Evolutionary conservation across 1,284 basidiomycete genomes (phyloP), one percentile per base, ranked within the genome.

Genomic region (Coniophora puteana): DNA sequence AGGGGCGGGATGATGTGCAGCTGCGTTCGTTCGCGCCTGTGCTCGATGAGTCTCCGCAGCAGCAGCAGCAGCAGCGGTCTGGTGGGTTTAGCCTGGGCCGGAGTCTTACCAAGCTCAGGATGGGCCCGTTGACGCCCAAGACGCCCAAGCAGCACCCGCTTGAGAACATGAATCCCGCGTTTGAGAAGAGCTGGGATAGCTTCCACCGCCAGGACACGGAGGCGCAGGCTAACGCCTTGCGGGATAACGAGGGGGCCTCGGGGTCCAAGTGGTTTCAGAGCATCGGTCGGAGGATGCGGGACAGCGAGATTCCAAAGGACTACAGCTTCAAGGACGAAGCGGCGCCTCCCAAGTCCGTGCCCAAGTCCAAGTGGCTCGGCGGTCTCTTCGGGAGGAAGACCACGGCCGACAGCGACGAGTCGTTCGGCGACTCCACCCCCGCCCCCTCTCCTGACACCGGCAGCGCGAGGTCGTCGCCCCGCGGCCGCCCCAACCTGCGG

Each of bases 11-110:
- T 43, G 61, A 65, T 41, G 42, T 49, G 40, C 48, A 58, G 27
- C 48, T 74, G 21, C 67, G 66, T 7, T 69, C 71, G 18, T 78
- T 78, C 42, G 71, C 73, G 13, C 74, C 77, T 3, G 61, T 78
- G 44, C 68, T 73, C 3, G 58, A n/a, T 10, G 26, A 10, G 10
- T 69, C 68, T 7, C 68, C 67, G 8, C 58, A 55, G 37, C 54
- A 10, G 10, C 14, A 27, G 26, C 14, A 27, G 10, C 26, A 10
- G 26, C 14, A 14, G 10, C 26, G 26, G 10, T 27, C 26, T 14
- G 26, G 26, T 27, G 10, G 10, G 14, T 14, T 27, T 10, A 27
- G 14, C 26, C 26, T 27, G 26, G 26, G 10, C 10, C 26, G 26
- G 14, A 27, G 10, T n/a, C n/a, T n/a, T n/a, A n/a, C n/a, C n/a